Conservation (phyloP, 352 stramenopile species). For the Phytophthora citricola region DNA sequence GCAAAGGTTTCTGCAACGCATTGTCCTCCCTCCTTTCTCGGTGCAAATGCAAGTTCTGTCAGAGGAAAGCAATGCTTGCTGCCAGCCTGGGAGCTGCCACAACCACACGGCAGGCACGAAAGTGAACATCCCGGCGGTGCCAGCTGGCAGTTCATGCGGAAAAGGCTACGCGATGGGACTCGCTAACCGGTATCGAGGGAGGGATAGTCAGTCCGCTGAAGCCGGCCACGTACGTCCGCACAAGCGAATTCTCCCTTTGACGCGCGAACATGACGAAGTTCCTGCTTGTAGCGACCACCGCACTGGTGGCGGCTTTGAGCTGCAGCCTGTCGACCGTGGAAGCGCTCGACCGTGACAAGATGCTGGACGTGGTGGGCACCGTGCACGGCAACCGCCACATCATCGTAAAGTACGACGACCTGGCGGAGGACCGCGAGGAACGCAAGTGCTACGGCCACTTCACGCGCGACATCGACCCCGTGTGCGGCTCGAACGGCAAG, state of each 20-base stretch:
- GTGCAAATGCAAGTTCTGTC: too few species aligned
- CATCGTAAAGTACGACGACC: constrained; percentile 24
- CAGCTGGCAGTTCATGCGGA: constrained; percentile 28
- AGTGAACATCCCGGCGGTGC: constrained; percentile 20
- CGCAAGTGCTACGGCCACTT: constrained; percentile 50
- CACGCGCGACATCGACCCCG: constrained; percentile 53
- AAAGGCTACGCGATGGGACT: constrained; percentile 34
- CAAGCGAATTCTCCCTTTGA: constrained; percentile 30
- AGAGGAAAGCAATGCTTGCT: neutral
- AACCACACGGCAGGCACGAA: constrained; percentile 28
- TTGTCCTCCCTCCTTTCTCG: too few species aligned
- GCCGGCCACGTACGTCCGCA: constrained; percentile 29
- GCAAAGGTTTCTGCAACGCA: neutral
- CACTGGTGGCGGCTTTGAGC: constrained; percentile 20
- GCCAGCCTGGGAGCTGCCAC: constrained; percentile 16
- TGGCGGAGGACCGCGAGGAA: constrained; percentile 33
- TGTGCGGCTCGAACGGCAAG: constrained; percentile 66
- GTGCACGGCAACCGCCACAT: constrained; percentile 42
- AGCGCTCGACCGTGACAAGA: constrained; percentile 38
- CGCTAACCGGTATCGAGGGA: constrained; percentile 8
- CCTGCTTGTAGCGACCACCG: constrained; percentile 9
- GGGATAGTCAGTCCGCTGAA: constrained; percentile 35
- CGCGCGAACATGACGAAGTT: constrained; percentile 14
- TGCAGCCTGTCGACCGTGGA: constrained; percentile 20
- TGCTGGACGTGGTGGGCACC: constrained; percentile 40